Base-by-base conservation (phyloP, 192 early-diverging fungal genomes). In the Coemansia sp. region DNA sequence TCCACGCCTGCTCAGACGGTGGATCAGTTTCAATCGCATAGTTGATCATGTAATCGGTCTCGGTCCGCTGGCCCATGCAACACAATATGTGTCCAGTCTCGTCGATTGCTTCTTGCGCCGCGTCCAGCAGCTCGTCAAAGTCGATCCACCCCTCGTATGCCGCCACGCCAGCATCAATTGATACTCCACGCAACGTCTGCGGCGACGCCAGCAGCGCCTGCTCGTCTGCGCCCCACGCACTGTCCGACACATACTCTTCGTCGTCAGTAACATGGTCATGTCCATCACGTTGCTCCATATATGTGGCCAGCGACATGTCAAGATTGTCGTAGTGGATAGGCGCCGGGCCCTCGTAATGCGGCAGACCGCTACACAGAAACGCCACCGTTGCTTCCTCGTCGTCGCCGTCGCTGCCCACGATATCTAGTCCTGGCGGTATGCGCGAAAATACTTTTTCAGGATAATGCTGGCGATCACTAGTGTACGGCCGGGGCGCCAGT, bases 361-460 rank as follows among this genome's bases (percentile, higher is more conserved):
- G 75, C 15, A 78, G 60, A 0, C 66, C 63, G 63, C 70, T 69
- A 49, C 76, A 78, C 57, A 78, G 64, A 72, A 78, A 78, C 10
- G 67, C 66, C 38, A 73, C 70, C 5, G 60, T 64, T 2, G 76
- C 76, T 5, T 68, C 63, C 24, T 78, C 76, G 23, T 78, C 70
- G 1, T 67, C 65, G 53, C 35, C 41, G 10, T 69, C 66, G 23
- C 12, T 15, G 24, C 43, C 59, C 54, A 25, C 29, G 0, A 39
- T 32, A 35, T 63, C 60, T 5, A 62, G 57, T 7, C 59, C 27
- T 1, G 64, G 59, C 43, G 64, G 70, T 52, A 60, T 17, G 2
- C 17, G 12, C 29, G 29, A 39, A 22, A 51, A 50, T 0, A 39
- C 60, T 22, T 48, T 60, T 32, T 21, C 12, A 2, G 32, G 24